These are phyloP conservation scores for Suillus variegatus DNA, from an alignment of 768 basidiomycete species.

Conservation along the genomic window DNA sequence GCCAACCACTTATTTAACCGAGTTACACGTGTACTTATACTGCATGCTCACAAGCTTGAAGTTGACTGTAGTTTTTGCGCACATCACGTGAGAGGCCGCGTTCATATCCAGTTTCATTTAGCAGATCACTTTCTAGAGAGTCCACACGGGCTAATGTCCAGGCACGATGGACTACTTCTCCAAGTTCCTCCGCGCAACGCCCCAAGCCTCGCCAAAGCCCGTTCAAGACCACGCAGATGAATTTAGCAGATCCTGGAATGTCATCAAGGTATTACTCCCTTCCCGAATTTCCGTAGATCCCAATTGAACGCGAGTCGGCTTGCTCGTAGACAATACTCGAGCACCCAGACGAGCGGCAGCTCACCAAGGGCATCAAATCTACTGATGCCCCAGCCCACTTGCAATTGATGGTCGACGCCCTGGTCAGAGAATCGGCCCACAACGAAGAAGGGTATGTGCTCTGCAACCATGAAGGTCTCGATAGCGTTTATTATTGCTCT, in stretches of 20 bases:
- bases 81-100: constrained; percentile 7
- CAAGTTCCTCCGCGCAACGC: constrained; percentile 61
- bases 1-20: background rate
- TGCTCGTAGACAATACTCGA: constrained; percentile 69
- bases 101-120: background rate
- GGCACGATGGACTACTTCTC: constrained; percentile 80
- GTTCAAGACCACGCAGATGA: constrained; percentile 68
- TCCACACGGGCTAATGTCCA: constrained; percentile 1
- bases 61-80: too few species aligned
- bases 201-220: constrained; percentile 47
- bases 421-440: constrained; percentile 83
- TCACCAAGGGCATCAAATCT: constrained; percentile 75
- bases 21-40: background rate
- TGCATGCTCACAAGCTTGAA: background rate
- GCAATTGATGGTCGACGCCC: constrained; percentile 78
- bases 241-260: constrained; percentile 75
- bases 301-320: constrained; percentile 12
- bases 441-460: constrained; percentile 82
- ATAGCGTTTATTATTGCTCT: constrained; percentile 13
- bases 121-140: background rate
- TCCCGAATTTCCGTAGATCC: background rate
- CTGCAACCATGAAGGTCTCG: constrained; percentile 7
- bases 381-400: constrained; percentile 81
- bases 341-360: constrained; percentile 87
- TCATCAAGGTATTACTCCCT: constrained; percentile 56